A percentile compares a stretch with the other conserved stretches of the same genome.
Evolutionary conservation across 2,329 filamentous ascomycete genomes (phyloP).

Genomic region (Ceratocystis albifundus): DNA sequence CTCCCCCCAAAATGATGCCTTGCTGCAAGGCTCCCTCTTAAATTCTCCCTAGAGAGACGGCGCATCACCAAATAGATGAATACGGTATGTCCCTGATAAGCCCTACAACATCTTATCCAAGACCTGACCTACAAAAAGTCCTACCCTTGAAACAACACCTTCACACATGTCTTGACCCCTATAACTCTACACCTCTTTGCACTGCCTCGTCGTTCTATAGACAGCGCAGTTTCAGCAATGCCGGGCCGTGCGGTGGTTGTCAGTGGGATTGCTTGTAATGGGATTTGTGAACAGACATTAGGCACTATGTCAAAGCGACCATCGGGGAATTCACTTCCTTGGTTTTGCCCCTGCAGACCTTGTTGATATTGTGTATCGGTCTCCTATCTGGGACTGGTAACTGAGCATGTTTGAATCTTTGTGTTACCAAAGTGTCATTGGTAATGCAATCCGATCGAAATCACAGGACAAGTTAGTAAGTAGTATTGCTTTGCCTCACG

Average conservation of each 20-base stretch:
- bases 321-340: background rate
- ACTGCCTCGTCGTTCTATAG: conserved; percentile 16
- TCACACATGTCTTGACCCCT: background rate
- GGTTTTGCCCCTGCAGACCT: background rate
- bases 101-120: background rate
- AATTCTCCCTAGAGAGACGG: background rate
- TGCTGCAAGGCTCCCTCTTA: background rate
- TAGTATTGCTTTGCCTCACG: background rate
- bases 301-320: conserved; percentile 5
- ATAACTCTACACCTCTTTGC: background rate
- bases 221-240: conserved; percentile 4
- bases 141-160: conserved; percentile 3
- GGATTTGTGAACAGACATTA: conserved; percentile 2
- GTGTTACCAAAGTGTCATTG: background rate
- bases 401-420: background rate
- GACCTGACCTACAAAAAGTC: background rate
- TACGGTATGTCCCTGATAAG: background rate
- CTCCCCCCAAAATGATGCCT: background rate
- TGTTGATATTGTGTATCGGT: background rate
- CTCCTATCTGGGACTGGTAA: background rate
- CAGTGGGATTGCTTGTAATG: background rate
- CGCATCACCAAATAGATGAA: too few species aligned
- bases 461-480: background rate
- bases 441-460: background rate
- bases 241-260: conserved; percentile 9